Percentiles rank a stretch among this genome's conserved stretches.
These are phyloP conservation scores for Hsuehochloa calcarea DNA, from an alignment of 176 grass and related monocot genomes.

Conservation along the genomic window DNA sequence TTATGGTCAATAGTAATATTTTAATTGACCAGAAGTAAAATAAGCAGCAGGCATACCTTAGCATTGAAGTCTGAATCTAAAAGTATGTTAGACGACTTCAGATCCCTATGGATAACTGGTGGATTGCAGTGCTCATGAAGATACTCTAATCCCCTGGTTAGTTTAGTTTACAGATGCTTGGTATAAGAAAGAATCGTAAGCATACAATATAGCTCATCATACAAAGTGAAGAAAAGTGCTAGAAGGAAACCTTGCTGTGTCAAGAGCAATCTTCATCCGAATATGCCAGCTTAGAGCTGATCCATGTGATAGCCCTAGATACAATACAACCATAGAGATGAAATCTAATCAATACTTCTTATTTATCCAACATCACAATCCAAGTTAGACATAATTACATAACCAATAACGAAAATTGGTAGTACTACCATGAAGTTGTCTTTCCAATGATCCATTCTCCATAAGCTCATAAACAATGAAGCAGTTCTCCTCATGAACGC, in stretches of 20 bases:
- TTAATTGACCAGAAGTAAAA: constrained; percentile 21
- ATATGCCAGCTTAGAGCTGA: constrained; percentile 85
- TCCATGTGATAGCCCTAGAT: constrained; percentile 77
- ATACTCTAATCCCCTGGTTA: constrained; percentile 89
- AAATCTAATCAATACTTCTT: constrained; percentile 1
- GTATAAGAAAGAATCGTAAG: constrained; percentile 31
- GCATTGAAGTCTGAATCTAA: constrained; percentile 85
- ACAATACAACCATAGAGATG: constrained; percentile 22
- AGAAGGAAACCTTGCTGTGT: constrained; percentile 82
- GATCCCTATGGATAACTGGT: constrained; percentile 90
- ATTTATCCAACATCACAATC: neutral
- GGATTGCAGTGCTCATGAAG: constrained; percentile 90
- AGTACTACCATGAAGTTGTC: constrained; percentile 79
- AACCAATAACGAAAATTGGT: neutral
- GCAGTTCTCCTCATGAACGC: constrained; percentile 56
- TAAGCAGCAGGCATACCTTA: constrained; percentile 54
- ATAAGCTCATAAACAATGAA: constrained; percentile 91
- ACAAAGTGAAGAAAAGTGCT: neutral
- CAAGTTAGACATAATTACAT: neutral
- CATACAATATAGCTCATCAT: neutral
- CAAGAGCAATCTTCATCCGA: constrained; percentile 96
- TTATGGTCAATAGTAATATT: constrained; percentile 19
- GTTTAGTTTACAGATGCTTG: constrained; percentile 32
- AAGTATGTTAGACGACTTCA: constrained; percentile 98
- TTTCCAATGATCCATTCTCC: constrained; percentile 79